Evolutionary conservation across 768 basidiomycete genomes (phyloP), one percentile per base, ranked within the genome.

Genomic region (Panaeolus cyanescens): DNA sequence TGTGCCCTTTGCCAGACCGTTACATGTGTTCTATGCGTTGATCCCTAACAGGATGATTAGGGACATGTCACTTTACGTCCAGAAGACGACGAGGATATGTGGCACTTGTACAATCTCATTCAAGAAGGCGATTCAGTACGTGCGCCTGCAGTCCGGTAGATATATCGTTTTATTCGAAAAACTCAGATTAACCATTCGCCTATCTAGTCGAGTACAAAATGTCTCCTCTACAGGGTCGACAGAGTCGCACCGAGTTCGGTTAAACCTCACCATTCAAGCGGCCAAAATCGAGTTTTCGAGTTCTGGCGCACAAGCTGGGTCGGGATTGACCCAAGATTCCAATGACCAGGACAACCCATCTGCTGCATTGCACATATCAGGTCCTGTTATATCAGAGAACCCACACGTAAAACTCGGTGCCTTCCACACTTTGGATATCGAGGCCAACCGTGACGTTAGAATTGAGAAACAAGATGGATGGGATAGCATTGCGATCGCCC

Each of bases 21-120:
- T 45, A 55, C 17, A 28, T 2, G 28, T 31, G 56, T 63, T 65
- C 65, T 34, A 60, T 58, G 59, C 65, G 72, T 68, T 74, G 72
- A 67, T 69, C 66, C 68, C 72, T 73, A 64, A 74, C 69, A 74
- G 66, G 60, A 40, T 63, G 54, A 56, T 6, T 68, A 96, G 94
- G 96, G 96, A 17, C 86, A 95, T 84, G 92, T 97, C 63, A 93
- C 88, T n/a, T 81, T 98, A 45, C 87, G 93, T 54, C 96, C 96
- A 4, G 95, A 99, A 73, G 96, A 99, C 67, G 95, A 98, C 69
- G 97, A 99, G 76, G 97, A 99, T 74, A 97, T 99, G 91, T 99
- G 96, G 96, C 97, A 99, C 82, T 81, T 98, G 30, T 99, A 99
- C 75, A 99, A 99, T 78, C 81, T 99, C 59, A 97, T 99, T 58